Evolutionary conservation across 2,329 filamentous ascomycete species (phyloP), one percentile per base, ranked within the genome.

Genomic region (Xylariaceae sp.): DNA sequence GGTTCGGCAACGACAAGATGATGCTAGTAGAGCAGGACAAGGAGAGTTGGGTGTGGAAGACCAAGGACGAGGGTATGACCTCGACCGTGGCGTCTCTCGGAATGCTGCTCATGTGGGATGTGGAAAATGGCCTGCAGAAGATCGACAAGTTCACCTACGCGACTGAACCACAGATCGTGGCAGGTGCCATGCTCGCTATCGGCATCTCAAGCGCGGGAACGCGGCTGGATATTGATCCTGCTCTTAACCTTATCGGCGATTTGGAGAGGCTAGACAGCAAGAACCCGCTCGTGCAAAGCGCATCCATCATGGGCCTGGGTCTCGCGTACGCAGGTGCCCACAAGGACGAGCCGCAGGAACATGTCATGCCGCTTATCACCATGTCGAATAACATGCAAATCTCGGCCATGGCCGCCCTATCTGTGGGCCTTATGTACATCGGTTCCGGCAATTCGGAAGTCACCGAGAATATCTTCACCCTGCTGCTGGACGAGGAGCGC

Each of bases 11-110:
- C 41, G 92, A 98, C 64, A 97, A 96, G 73, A 85, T 98, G 78
- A 96, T 98, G 90, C 71, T 97, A 41, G 83, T 88, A 29, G 84
- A 92, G 14, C 83, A 86, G 43, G 83, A 88, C 48, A 94, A 94
- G 69, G 82, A 85, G 54, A 86, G 84, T 48, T 98, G 92, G 90
- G 87, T 98, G 4, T 98, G 88, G 88, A 98, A 97, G 71, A 97
- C 94, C 14, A 98, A 98, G 67, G 88, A 94, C 29, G 89, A 96
- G 56, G 92, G 92, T 48, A 95, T 95, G 88, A 76, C 95, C 65
- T 97, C 92, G 1, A 96, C 90, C 0, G 85, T 94, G 27, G 94
- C 94, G 4, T 97, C 92, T 1, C 68, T 96, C 52, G 92, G 92
- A 57, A 90, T 92, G 55, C 73, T 98, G 13, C 72, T 95, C 59